A percentile compares a stretch with the other conserved stretches of the same genome.
phyloP scores from a whole-genome alignment of 345 rosid species.

The Sisymbrium irio region DNA sequence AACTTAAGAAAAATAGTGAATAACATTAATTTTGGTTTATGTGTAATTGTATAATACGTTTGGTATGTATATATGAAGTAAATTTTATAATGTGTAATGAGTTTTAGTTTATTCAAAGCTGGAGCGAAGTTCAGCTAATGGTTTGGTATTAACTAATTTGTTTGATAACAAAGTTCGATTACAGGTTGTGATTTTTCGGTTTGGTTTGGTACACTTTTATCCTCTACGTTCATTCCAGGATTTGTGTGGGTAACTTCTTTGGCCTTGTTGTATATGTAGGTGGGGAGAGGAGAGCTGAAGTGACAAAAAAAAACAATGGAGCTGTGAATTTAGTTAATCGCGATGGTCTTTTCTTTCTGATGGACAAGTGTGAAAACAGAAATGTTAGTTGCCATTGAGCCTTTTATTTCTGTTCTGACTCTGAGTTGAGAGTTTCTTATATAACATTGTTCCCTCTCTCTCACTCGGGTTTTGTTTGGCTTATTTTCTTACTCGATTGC shows the following conservation, averaged over 20 bases:
- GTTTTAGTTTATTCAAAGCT: not conserved
- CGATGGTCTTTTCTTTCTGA: not conserved
- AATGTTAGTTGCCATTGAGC: too few species aligned
- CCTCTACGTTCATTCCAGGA: not conserved
- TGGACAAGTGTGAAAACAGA: constrained; percentile 10
- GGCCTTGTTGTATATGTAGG: constrained; percentile 14
- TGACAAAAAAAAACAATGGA: not conserved
- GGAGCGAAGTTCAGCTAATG: not conserved
- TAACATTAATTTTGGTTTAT: not conserved
- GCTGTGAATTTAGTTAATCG: constrained; percentile 1
- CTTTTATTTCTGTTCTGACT: not conserved
- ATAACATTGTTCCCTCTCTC: not conserved
- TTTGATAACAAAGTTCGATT: not conserved
- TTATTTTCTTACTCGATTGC: too few species aligned
- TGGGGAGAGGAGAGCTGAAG: not conserved
- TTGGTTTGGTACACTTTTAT: not conserved
- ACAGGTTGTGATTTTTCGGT: not conserved
- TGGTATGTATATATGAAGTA: not conserved
- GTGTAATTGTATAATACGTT: not conserved
- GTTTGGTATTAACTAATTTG: not conserved
- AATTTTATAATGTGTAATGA: not conserved
- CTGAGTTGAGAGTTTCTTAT: not conserved
- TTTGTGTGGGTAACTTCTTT: not conserved
- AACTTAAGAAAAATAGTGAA: not conserved
- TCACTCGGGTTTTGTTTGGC: too few species aligned